These are phyloP conservation scores for Leccinum incarnatum DNA, from an alignment of 768 basidiomycete genomes.

Conservation along the genomic window DNA sequence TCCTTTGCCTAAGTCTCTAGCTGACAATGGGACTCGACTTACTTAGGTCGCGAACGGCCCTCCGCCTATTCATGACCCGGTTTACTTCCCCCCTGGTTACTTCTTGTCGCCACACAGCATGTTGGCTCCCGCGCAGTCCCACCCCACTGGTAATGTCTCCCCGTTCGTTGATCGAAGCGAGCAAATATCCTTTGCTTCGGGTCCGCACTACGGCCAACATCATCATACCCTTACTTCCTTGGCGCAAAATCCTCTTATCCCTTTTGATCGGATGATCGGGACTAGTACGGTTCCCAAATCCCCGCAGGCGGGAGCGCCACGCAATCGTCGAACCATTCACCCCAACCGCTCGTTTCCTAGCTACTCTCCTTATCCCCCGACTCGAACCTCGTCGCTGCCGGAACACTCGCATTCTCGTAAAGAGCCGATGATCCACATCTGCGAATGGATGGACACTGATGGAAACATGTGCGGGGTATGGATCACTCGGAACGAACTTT, in stretches of 20 bases:
- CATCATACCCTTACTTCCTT: too few relatives aligned
- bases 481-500: background rate
- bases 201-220: background rate
- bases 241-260: background rate
- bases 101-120: background rate
- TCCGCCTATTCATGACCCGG: background rate
- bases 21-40: background rate
- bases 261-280: background rate
- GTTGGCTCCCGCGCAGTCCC: background rate
- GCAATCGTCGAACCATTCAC: background rate
- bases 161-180: background rate
- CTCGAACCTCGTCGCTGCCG: slow-evolving; percentile 2
- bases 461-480: background rate
- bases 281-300: too few relatives aligned
- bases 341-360: background rate
- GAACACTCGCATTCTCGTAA: background rate
- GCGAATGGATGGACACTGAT: slow-evolving; percentile 8
- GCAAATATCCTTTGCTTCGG: background rate
- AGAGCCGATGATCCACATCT: background rate
- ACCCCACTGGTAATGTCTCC: background rate
- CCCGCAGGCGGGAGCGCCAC: too few relatives aligned
- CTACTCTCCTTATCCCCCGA: background rate
- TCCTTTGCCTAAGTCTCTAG: background rate
- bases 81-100: too few relatives aligned
- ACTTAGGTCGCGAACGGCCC: background rate